These are phyloP conservation scores for Fermentozyma sake DNA, from an alignment of 1,139 yeast genomes.

Conservation along the genomic window DNA sequence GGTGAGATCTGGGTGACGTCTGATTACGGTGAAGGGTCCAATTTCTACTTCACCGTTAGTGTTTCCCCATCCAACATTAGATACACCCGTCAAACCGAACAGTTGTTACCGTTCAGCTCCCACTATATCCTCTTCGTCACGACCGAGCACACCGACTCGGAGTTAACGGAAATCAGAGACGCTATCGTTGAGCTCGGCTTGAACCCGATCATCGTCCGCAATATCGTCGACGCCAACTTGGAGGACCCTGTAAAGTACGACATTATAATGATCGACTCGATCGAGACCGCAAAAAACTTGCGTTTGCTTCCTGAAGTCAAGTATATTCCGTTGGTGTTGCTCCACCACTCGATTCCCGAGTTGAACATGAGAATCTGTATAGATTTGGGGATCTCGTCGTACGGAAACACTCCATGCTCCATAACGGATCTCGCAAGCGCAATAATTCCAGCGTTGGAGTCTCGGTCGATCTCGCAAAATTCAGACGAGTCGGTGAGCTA, in stretches of 20 bases:
- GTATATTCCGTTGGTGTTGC: constrained; percentile 73
- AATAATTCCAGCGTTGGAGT: constrained; percentile 77
- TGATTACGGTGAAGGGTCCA: constrained; percentile 76
- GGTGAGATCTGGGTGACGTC: constrained; percentile 89
- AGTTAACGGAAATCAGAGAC: constrained; percentile 40
- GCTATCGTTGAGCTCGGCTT: constrained; percentile 43
- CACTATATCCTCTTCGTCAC: constrained; percentile 69
- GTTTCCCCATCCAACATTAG: constrained; percentile 70
- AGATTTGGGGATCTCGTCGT: constrained; percentile 81
- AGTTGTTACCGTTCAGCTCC: constrained; percentile 65
- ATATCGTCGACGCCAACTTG: constrained; percentile 46
- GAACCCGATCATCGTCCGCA: constrained; percentile 46
- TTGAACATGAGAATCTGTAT: constrained; percentile 77
- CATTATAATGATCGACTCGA: constrained; percentile 75
- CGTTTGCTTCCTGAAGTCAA: constrained; percentile 69
- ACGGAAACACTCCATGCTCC: constrained; percentile 84
- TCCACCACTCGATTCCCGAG: constrained; percentile 74
- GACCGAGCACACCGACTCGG: constrained; percentile 54
- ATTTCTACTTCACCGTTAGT: constrained; percentile 73
- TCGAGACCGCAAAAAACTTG: constrained; percentile 67
- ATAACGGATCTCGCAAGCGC: constrained; percentile 79
- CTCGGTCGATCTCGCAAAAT: constrained; percentile 74
- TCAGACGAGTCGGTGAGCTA: constrained; percentile 75
- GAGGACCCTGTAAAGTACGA: constrained; percentile 63
- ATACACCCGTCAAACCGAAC: constrained; percentile 62